Evolutionary conservation across 2,329 filamentous ascomycete genomes (phyloP), one percentile per base, ranked within the genome.

Genomic region (Leptodontidium sp.): DNA sequence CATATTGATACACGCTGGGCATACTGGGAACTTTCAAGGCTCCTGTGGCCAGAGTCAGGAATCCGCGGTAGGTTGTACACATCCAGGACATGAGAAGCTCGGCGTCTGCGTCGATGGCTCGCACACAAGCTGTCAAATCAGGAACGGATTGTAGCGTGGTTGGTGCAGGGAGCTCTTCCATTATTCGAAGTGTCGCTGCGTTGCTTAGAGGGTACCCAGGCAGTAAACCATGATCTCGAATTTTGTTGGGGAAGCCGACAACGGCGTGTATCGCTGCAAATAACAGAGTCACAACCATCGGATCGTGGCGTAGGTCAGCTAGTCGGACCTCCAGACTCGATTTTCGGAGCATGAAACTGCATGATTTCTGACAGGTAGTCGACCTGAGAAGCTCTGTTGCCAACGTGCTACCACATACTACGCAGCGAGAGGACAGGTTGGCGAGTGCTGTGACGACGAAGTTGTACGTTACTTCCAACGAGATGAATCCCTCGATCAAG

Each of bases 1-100:
- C 43, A 53, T 69, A 71, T 67, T 71, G 70, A 17, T 66, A 62
- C 11, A 68, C 68, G 5, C 65, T 63, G 1, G 61, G 53, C 50
- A 71, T 45, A 26, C 43, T 47, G 12, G 70, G 70, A 35, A 71
- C 66, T 52, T 59, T 64, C 26, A 71, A n/a, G 12, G 26, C 3
- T 2, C 67, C 67, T 14, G 57, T 69, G 1, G 65, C 70, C 9
- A 68, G 55, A 26, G 64, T n/a, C 12, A 71, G 52, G 61, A 67
- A 71, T 9, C 67, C 68, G 40, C 67, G 65, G 32, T 67, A 67
- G 17, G 26, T 38, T 24, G 26, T 55, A 40, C 62, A 65, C 38
- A 61, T 53, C 65, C 68, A 71, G 32, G 58, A 35, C 5, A 71
- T 45, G 21, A 71, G 59, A 11, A 61, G 24, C 24, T 45, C 26